Percentiles rank a stretch among this genome's conserved stretches.
phyloP scores from a whole-genome alignment of 2,329 filamentous ascomycete species.

The Colletotrichum endophyticum region DNA sequence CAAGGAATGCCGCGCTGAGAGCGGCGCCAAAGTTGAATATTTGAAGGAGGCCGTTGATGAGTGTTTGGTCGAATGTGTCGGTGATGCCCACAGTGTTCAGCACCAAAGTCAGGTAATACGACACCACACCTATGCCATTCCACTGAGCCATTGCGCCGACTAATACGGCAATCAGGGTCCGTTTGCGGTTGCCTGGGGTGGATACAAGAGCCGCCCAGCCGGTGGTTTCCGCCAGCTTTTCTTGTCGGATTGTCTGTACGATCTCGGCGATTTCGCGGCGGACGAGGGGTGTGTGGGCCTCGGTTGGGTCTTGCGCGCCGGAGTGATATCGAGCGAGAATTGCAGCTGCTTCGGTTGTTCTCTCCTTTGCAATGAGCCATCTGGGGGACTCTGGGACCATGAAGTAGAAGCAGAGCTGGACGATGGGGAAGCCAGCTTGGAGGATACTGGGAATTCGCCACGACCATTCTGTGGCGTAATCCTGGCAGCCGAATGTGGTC shows the following conservation, averaged over 20 bases:
- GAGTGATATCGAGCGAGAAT: constrained; percentile 57
- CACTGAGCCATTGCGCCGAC: constrained; percentile 24
- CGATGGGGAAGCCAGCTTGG: constrained; percentile 2
- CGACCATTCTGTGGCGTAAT: constrained; percentile 2
- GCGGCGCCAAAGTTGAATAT: constrained; percentile 36
- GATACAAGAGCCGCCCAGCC: constrained; percentile 21
- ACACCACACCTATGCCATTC: constrained; percentile 40
- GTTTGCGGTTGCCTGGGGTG: constrained; percentile 21
- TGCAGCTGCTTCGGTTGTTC: constrained; percentile 51
- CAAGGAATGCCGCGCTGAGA: constrained; percentile 36
- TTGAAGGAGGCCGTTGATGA: constrained; percentile 39
- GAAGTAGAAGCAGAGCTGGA: not conserved
- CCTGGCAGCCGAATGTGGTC: constrained; percentile 18
- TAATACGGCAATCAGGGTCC: not conserved
- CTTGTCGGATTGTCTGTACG: constrained; percentile 7
- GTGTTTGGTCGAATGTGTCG: constrained; percentile 34
- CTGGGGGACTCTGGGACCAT: constrained; percentile 56
- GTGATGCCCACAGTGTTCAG: constrained; percentile 40
- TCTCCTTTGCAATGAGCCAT: constrained; percentile 51
- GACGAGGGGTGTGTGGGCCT: constrained; percentile 29
- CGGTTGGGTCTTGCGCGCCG: constrained; percentile 31
- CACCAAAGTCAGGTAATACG: constrained; percentile 27
- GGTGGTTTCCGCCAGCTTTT: constrained; percentile 5
- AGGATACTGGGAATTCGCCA: constrained; percentile 9
- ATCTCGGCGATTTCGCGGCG: constrained; percentile 12